Conservation (phyloP, 345 rosid species). For the Linum trigynum region DNA sequence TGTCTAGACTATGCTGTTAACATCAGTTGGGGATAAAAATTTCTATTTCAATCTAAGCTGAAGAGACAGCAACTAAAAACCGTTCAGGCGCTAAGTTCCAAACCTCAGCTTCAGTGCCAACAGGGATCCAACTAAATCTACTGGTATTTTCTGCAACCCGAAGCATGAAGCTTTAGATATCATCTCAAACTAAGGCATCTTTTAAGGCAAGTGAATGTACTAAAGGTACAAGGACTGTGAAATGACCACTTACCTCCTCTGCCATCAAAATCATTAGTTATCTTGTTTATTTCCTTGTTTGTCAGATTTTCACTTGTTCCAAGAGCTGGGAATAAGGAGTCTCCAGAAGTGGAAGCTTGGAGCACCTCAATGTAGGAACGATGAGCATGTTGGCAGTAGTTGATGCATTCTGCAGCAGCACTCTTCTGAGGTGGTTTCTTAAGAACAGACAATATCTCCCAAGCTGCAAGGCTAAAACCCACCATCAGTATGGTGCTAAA, state of each 20-base stretch:
- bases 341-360: slow-evolving; percentile 22
- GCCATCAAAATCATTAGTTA: not conserved
- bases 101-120: slow-evolving; percentile 25
- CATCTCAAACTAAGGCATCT: not conserved
- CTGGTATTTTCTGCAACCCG: not conserved
- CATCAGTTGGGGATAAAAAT: not conserved
- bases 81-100: not conserved
- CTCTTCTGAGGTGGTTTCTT: slow-evolving; percentile 30
- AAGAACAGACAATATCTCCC: slow-evolving; percentile 57
- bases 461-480: slow-evolving; percentile 31
- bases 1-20: slow-evolving; percentile 5
- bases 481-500: slow-evolving; percentile 6
- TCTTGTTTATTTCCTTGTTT: not conserved
- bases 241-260: too few relatives aligned
- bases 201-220: not conserved
- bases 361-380: slow-evolving; percentile 19
- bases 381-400: slow-evolving; percentile 11
- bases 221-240: too few relatives aligned
- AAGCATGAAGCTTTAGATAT: not conserved
- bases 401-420: slow-evolving; percentile 20
- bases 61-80: not conserved
- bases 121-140: slow-evolving; percentile 12
- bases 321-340: slow-evolving; percentile 6
- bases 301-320: slow-evolving; percentile 19
- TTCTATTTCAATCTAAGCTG: not conserved